Evolutionary conservation across 768 basidiomycete genomes (phyloP), one percentile per base, ranked within the genome.

Genomic region (Sarcomyxa edulis): DNA sequence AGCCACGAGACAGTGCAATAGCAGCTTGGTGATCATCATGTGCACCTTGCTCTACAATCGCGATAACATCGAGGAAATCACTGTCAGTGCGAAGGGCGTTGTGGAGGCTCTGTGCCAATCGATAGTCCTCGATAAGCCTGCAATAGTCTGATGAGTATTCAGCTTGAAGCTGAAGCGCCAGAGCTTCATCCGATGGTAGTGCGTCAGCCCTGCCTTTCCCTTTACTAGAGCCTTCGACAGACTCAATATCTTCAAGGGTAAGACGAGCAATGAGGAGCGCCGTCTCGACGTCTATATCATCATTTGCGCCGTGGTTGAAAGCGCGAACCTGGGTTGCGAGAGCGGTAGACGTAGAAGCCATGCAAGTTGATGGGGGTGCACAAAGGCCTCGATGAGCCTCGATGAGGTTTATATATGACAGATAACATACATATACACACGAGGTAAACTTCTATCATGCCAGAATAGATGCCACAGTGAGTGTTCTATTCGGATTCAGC

Each of bases 11-110:
- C 5, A 70, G 48, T 5, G 69, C 61, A 25, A 64, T 30, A 3
- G 74, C 71, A 16, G 64, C 66, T 3, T 39, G 47, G 23, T 62
- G 65, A 46, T 78, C 72, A 21, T 71, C 67, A 0, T 41, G 43
- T 5, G 67, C 65, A 5, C 57, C 64, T 20, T 50, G 53, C 37
- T 77, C 66, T 8, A 62, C 46, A 2, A 58, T 44, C 1, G 36
- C 39, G 6, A 63, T 34, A 0, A 59, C 59, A 11, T 52, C 32
- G 0, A 77, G 44, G 8, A 63, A 48, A 4, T 42, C 44, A 1
- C 40, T 51, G 34, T 72, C 69, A 1, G 51, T 47, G 12, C 53
- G 54, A n/a, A 71, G 45, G 4, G 72, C 70, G 56, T 47, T 46
- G 12, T 59, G 60, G 7, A 78, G 45, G 40, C 68, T 73, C 37